Evolutionary conservation across 148 eudicot genomes (phyloP), one percentile per base, ranked within the genome.

Genomic region (Arctostaphylos glauca): DNA sequence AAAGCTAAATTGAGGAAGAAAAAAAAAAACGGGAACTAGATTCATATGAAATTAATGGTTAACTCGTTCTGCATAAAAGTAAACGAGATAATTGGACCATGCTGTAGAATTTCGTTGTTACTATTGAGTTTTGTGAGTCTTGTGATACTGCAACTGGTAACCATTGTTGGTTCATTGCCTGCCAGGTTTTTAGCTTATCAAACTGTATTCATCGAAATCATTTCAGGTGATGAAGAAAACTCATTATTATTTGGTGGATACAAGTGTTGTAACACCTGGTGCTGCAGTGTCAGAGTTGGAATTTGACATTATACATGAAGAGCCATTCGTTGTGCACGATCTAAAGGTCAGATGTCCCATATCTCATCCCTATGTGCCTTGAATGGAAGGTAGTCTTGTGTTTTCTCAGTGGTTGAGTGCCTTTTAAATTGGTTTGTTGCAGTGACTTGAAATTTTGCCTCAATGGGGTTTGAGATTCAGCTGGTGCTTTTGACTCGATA

Each of bases 201-300:
- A 18, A 52, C 62, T 52, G 10, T n/a, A 43, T 18, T 78, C 12
- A 70, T 52, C 52, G 48, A 79, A 50, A 19, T 77, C 21, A 80
- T 82, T 79, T 86, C 91, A 97, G 99, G 99, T 97, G 74, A 97
- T 96, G 99, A 97, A 94, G 92, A 97, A 92, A 89, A 97, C 98
- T 47, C 99, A 94, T 87, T 94, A 92, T 85, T 97, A 97, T 86
- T 86, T 97, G 82, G 94, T 97, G 41, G 99, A 97, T 87, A 93
- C 93, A 13, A 94, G 98, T 83, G 93, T 86, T 38, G 79, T 97
- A 60, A 83, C 86, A 82, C 91, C 94, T 72, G 99, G 99, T 82
- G 99, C 99, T 84, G 99, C 97, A 74, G 99, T 97, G 86, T 97
- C 99, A 44, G 91, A 88, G 55, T 88, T 97, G 89, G 94, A 94